phyloP scores from a whole-genome alignment of 495 filamentous ascomycete species.

The Annulohypoxylon stygium region DNA sequence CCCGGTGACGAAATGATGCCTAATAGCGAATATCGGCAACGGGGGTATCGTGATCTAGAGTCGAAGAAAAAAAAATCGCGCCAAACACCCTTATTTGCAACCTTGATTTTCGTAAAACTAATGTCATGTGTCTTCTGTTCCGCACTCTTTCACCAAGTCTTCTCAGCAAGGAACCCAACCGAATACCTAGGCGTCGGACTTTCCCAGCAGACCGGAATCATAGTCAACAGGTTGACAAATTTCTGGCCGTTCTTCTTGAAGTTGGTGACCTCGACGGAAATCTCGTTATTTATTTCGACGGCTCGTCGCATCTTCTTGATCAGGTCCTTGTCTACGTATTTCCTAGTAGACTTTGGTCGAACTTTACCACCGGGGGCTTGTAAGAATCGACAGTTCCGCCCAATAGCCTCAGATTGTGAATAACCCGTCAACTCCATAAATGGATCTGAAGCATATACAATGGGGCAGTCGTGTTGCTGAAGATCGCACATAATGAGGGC shows the following conservation, averaged over 20 bases:
- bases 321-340: constrained; percentile 54
- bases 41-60: constrained; percentile 37
- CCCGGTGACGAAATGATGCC: constrained; percentile 30
- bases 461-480: constrained; percentile 57
- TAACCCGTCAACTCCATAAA: constrained; percentile 64
- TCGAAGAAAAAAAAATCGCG: background rate
- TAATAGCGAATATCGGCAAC: constrained; percentile 30
- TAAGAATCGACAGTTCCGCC: constrained; percentile 66
- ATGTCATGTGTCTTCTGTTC: background rate
- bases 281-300: constrained; percentile 56
- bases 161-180: constrained; percentile 61
- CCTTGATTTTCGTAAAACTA: background rate
- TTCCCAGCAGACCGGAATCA: constrained; percentile 61
- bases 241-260: constrained; percentile 62
- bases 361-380: constrained; percentile 59
- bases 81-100: constrained; percentile 18
- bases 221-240: constrained; percentile 62
- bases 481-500: constrained; percentile 65
- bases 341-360: constrained; percentile 45
- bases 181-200: constrained; percentile 49
- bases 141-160: constrained; percentile 30
- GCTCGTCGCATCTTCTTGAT: constrained; percentile 57
- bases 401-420: constrained; percentile 55
- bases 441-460: constrained; percentile 62
- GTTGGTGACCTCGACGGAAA: constrained; percentile 61